Evolutionary conservation across 805 yeast species (phyloP).

Genomic region (Lipomyces lipofer): DNA sequence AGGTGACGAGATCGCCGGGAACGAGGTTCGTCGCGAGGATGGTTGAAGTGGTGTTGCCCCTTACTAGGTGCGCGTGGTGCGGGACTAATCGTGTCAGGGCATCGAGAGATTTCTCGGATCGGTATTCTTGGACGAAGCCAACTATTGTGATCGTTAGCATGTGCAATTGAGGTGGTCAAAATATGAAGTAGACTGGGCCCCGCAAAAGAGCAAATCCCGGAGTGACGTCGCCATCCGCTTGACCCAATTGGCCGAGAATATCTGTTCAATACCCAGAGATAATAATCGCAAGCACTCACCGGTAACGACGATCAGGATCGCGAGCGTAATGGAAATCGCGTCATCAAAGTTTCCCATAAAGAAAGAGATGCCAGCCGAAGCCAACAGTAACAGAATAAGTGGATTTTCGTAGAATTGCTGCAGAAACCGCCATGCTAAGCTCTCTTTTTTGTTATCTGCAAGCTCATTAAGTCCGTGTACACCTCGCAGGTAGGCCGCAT

Average conservation of each 20-base stretch:
- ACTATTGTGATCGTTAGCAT: constrained; percentile 44
- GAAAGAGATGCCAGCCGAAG: constrained; percentile 83
- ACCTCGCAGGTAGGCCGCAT: constrained; percentile 67
- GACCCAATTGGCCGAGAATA: too few species aligned
- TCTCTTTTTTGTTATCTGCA: constrained; percentile 66
- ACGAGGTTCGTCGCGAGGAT: constrained; percentile 85
- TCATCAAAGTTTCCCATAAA: constrained; percentile 96
- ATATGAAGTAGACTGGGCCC: neutral
- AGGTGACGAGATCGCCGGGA: constrained; percentile 93
- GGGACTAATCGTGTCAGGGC: constrained; percentile 93
- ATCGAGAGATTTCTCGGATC: constrained; percentile 91
- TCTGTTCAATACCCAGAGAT: too few species aligned
- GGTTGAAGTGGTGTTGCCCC: constrained; percentile 64
- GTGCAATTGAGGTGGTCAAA: neutral
- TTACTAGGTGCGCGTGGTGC: constrained; percentile 88
- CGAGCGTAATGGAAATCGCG: constrained; percentile 89
- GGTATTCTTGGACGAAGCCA: constrained; percentile 95
- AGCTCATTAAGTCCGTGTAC: constrained; percentile 83
- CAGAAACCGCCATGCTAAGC: constrained; percentile 66
- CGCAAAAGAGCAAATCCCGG: neutral
- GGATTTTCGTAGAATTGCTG: constrained; percentile 88
- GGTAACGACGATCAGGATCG: constrained; percentile 87
- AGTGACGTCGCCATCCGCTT: too few species aligned
- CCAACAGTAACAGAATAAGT: constrained; percentile 80
- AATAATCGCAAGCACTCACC: constrained; percentile 21